These are phyloP conservation scores for Vicia villosa DNA, from an alignment of 306 rosid genomes.

Conservation along the genomic window DNA sequence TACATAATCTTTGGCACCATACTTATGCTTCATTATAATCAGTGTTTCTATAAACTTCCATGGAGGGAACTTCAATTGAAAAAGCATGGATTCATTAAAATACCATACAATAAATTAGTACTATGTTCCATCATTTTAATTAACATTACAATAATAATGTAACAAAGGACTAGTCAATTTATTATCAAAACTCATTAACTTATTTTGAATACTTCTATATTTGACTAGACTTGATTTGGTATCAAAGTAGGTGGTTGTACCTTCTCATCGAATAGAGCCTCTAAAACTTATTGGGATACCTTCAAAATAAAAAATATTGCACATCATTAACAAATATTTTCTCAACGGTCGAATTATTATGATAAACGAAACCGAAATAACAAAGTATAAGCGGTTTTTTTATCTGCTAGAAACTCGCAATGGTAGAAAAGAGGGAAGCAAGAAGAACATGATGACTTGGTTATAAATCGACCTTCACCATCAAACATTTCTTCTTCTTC, in stretches of 20 bases:
- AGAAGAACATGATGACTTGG: too few species aligned
- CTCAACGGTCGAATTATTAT: slow-evolving; percentile 6
- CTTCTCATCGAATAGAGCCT: slow-evolving; percentile 71
- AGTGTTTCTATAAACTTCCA: slow-evolving; percentile 73
- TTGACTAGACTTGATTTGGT: slow-evolving; percentile 57
- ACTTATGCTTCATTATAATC: slow-evolving; percentile 91
- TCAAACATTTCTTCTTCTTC: too few species aligned
- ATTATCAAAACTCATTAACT: neutral
- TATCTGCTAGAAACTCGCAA: too few species aligned
- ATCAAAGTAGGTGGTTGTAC: slow-evolving; percentile 86
- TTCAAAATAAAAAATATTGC: slow-evolving; percentile 27
- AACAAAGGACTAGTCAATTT: neutral
- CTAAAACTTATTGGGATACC: slow-evolving; percentile 79
- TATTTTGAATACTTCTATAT: neutral
- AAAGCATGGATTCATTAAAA: slow-evolving; percentile 25
- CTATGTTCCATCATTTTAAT: slow-evolving; percentile 1
- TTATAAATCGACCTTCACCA: too few species aligned
- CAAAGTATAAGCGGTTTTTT: too few species aligned
- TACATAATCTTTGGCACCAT: slow-evolving; percentile 85
- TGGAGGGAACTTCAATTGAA: slow-evolving; percentile 60
- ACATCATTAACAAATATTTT: slow-evolving; percentile 32
- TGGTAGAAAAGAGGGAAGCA: too few species aligned
- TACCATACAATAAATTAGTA: neutral
- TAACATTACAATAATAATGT: neutral
- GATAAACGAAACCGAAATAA: too few species aligned